Evolutionary conservation across 1,139 yeast genomes (phyloP).

Genomic region (Lodderomyces margitis): DNA sequence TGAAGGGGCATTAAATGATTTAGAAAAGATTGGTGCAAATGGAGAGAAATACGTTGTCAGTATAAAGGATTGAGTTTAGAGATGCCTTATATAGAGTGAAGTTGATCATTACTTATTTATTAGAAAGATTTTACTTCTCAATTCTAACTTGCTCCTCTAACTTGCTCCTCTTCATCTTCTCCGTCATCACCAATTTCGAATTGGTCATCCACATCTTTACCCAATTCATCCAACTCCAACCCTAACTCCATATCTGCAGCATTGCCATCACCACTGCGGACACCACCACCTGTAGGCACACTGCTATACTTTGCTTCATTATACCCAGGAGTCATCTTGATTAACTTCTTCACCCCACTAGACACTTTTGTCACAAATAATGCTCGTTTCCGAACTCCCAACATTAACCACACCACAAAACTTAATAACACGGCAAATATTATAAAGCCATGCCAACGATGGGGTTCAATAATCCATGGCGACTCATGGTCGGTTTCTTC

Average conservation of each 20-base stretch:
- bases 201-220: slow-evolving; percentile 11
- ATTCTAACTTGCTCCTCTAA: background rate
- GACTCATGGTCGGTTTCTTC: slow-evolving; percentile 28
- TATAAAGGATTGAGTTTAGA: slow-evolving; percentile 9
- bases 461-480: slow-evolving; percentile 46
- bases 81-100: background rate
- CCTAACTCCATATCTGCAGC: slow-evolving; percentile 11
- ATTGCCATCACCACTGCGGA: background rate
- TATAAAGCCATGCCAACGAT: slow-evolving; percentile 56
- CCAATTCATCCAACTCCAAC: slow-evolving; percentile 11
- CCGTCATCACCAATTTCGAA: slow-evolving; percentile 21
- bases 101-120: background rate
- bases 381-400: slow-evolving; percentile 39
- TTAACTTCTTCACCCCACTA: slow-evolving; percentile 8
- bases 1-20: slow-evolving; percentile 32
- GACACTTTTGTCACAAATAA: slow-evolving; percentile 14
- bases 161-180: slow-evolving; percentile 5
- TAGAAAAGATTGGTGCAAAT: slow-evolving; percentile 40
- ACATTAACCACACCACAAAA: slow-evolving; percentile 45
- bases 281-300: slow-evolving; percentile 5
- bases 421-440: slow-evolving; percentile 42
- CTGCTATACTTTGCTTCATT: slow-evolving; percentile 11
- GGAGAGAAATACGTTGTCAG: slow-evolving; percentile 42
- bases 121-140: background rate
- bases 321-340: slow-evolving; percentile 11